Percentiles rank a stretch among this genome's conserved stretches.
Evolutionary conservation across 192 early-diverging fungal species (phyloP).

Genomic region (Tieghemiomyces parasiticus): DNA sequence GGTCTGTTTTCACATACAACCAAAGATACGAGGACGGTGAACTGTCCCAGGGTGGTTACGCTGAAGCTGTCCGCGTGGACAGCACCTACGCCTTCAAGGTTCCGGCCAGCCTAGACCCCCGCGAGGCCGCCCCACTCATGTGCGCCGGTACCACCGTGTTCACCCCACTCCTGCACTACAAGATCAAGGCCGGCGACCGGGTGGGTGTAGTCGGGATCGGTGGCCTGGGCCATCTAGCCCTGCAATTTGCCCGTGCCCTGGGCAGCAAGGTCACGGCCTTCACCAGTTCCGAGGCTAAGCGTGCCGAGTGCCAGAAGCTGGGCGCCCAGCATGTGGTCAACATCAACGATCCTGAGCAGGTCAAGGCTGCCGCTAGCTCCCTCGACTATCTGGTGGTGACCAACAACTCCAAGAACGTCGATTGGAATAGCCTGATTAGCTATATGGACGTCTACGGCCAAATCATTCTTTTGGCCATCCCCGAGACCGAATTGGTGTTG

Average conservation of each 20-base stretch:
- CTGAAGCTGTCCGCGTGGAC: slow-evolving; percentile 42
- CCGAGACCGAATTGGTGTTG: slow-evolving; percentile 28
- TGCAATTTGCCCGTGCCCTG: slow-evolving; percentile 42
- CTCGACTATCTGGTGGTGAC: slow-evolving; percentile 27
- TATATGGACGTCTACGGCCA: slow-evolving; percentile 28
- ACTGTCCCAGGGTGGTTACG: slow-evolving; percentile 38
- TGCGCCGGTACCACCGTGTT: slow-evolving; percentile 74
- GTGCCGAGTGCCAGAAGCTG: slow-evolving; percentile 30
- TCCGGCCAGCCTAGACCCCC: slow-evolving; percentile 28
- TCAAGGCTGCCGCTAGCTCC: slow-evolving; percentile 14
- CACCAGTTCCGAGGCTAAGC: slow-evolving; percentile 40
- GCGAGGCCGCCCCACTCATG: slow-evolving; percentile 54
- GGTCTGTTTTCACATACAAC: slow-evolving; percentile 35
- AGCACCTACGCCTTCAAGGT: slow-evolving; percentile 50
- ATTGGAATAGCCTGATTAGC: slow-evolving; percentile 21
- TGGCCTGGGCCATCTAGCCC: slow-evolving; percentile 57
- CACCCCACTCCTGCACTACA: slow-evolving; percentile 42
- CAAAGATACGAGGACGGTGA: slow-evolving; percentile 32
- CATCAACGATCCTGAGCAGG: slow-evolving; percentile 16
- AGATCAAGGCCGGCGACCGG: slow-evolving; percentile 38
- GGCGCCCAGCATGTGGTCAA: slow-evolving; percentile 40
- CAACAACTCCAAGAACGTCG: slow-evolving; percentile 16
- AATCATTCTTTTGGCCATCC: slow-evolving; percentile 31
- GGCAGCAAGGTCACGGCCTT: slow-evolving; percentile 34
- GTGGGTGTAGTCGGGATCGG: slow-evolving; percentile 70